Evolutionary conservation across 371 early-diverging fungal species (phyloP), one percentile per base, ranked within the genome.

Genomic region (Mucor mucedo): DNA sequence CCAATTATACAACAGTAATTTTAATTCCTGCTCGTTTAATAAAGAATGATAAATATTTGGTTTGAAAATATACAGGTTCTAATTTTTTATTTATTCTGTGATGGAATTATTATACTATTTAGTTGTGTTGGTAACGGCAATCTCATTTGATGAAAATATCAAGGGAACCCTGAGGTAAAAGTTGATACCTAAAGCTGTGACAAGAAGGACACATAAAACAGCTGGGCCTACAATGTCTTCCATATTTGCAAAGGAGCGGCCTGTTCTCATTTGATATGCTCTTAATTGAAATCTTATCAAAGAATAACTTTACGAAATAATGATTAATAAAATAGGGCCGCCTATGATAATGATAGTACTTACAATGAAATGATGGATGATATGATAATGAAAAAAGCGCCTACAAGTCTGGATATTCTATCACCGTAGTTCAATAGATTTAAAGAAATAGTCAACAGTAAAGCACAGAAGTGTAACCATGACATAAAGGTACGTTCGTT

Each of bases 401-500:
- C 80, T 21, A 76, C 66, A 5, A 73, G 66, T 9, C 72, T 63
- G 4, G 77, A 76, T 6, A 75, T 75, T 59, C 66, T 57, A 62
- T 85, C 81, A 35, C 91, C 91, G 77, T 87, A 89, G 71, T 92
- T 93, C 27, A 92, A 58, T 52, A 93, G 71, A 42, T 87, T 92
- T 58, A 93, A 73, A 9, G 89, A 87, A 13, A 92, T 80, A 4
- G 87, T 89, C 32, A 91, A 82, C 28, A 92, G 63, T 30, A 89
- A 66, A 40, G 89, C 87, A 66, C 89, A 85, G 47, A 89, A 84
- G 54, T 92, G 91, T 45, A 95, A 82, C 97, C 97, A 95, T 38
- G 86, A 85, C 60, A 97, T 84, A 69, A 93, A 95, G 0, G 97
- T 97, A 58, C 97, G 83, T 75, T 97, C 97, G 68, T 97, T 97